Percentiles rank a stretch among this genome's conserved stretches.
Conservation (phyloP, 371 early-diverging fungal species). For the Mortierella sp. region DNA sequence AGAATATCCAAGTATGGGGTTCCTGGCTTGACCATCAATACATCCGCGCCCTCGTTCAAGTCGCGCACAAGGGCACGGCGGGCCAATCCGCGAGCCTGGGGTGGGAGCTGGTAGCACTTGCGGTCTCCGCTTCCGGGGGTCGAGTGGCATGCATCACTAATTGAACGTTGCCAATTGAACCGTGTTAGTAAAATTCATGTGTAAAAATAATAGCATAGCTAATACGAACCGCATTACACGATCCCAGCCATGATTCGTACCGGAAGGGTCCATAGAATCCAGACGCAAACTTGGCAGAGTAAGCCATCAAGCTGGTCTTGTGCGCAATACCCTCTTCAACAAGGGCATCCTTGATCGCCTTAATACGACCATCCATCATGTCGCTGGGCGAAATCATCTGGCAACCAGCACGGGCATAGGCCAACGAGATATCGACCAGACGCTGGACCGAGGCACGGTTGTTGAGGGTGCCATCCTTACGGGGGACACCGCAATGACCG, state of each 20-base stretch:
- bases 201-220: neutral
- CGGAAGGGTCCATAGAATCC: conserved; percentile 98
- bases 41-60: conserved; percentile 95
- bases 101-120: conserved; percentile 95
- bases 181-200: neutral
- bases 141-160: conserved; percentile 93
- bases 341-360: conserved; percentile 89
- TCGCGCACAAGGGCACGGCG: conserved; percentile 91
- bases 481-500: conserved; percentile 94
- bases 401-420: conserved; percentile 90
- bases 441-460: conserved; percentile 84
- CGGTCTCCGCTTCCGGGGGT: conserved; percentile 94
- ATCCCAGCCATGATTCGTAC: conserved; percentile 48
- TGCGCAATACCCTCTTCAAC: conserved; percentile 80
- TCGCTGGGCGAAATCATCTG: conserved; percentile 96
- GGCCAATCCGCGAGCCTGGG: conserved; percentile 90
- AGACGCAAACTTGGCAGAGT: conserved; percentile 96
- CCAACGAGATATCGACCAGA: conserved; percentile 87
- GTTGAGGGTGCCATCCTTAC: conserved; percentile 87
- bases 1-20: conserved; percentile 96
- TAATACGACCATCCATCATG: conserved; percentile 98
- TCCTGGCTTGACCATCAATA: conserved; percentile 97
- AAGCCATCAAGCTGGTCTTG: conserved; percentile 91
- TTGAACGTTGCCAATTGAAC: neutral
- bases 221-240: neutral